Base-by-base conservation (phyloP, 805 yeast genomes). In the Kurtzmaniella cleridarum region DNA sequence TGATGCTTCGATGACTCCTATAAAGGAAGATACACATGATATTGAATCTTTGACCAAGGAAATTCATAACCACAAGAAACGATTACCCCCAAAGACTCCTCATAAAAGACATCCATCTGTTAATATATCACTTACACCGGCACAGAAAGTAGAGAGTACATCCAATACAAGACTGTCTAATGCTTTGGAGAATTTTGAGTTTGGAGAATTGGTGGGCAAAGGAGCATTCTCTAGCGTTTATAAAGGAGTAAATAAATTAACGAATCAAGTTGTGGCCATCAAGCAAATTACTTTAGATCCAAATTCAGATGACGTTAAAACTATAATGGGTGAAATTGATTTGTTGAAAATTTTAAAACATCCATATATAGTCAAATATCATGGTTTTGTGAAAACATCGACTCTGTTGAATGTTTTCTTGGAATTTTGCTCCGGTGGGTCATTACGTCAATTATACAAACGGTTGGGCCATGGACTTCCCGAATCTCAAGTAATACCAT, bases 201-300 rank as follows among this genome's bases (percentile, higher is more conserved):
- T 81, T 49, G 68, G 71, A 35, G 83, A 79, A 35, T 73, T 82
- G 28, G 68, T 93, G 2, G 98, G 98, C 2, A 76, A 76, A 43
- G 98, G 98, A 2, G 97, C 97, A 0, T 89, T 79, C 56, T 98
- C 97, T 1, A 76, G 77, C 30, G 97, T 91, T 3, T 89, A 81
- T 59, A 73, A 76, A 42, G 96, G 91, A 0, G 62, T 79, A 23
- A 84, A 88, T 50, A 60, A 73, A 42, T 67, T 65, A 39, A 84
- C 90, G 0, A 77, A 78, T 5, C 81, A 78, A 38, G 71, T 79
- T 2, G 84, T 86, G 3, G 96, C 96, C 1, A 77, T 89, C 17
- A 88, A 88, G 55, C 90, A 84, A 55, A 79, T 88, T 24, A 62
- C 72, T n/a, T 68, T 84, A 31, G 80, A 66, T 18, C 72, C 65